These are phyloP conservation scores for Corylus avellana DNA, from an alignment of 306 rosid species.

Conservation along the genomic window DNA sequence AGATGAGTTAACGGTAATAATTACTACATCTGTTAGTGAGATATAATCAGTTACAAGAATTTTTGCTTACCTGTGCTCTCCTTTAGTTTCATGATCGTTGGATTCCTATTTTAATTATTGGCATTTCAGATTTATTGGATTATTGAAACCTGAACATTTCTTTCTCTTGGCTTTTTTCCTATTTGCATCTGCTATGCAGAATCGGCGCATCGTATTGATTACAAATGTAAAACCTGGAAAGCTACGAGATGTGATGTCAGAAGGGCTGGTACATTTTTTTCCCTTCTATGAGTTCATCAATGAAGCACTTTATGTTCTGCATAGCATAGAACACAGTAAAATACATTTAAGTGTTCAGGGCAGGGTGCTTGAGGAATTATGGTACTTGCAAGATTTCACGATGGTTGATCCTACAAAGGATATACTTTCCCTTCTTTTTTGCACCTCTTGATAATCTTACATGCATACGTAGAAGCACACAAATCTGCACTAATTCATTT, in stretches of 20 bases:
- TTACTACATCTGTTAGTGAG: slow-evolving; percentile 13
- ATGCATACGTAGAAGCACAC: not conserved
- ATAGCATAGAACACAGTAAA: not conserved
- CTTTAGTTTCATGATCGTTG: not conserved
- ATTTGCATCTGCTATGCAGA: slow-evolving; percentile 48
- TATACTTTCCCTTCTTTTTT: not conserved
- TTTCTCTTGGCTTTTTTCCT: slow-evolving; percentile 15
- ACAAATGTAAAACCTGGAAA: slow-evolving; percentile 98
- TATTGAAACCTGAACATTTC: not conserved
- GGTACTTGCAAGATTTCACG: not conserved
- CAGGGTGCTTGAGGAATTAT: not conserved
- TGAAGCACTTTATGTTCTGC: not conserved
- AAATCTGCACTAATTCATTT: not conserved
- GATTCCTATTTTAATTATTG: not conserved
- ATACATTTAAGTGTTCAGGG: not conserved
- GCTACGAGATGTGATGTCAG: slow-evolving; percentile 89
- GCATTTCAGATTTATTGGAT: not conserved
- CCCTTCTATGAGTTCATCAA: slow-evolving; percentile 6
- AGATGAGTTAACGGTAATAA: slow-evolving; percentile 72
- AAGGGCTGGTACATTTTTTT: slow-evolving; percentile 71
- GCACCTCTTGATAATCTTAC: not conserved
- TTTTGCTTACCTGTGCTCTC: not conserved
- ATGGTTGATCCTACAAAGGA: slow-evolving; percentile 4
- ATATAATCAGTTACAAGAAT: slow-evolving; percentile 13
- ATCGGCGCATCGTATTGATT: slow-evolving; percentile 75